A percentile compares a stretch with the other conserved stretches of the same genome.
Evolutionary conservation across 2,329 filamentous ascomycete species (phyloP).

Genomic region (Dichotomopilus funicola): DNA sequence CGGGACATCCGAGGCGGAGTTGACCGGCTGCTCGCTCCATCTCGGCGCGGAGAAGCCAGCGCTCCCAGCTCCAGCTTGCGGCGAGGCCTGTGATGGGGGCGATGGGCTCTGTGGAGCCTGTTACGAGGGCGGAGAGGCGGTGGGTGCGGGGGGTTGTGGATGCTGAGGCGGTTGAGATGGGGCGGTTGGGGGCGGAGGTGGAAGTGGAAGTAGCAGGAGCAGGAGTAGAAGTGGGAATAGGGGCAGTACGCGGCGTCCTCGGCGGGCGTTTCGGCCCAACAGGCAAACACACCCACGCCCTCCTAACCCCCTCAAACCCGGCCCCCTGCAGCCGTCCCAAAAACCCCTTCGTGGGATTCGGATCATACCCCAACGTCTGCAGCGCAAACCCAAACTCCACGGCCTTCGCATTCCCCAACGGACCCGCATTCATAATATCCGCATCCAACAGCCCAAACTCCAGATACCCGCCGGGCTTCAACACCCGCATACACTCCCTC

Average conservation of each 20-base stretch:
- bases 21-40: slow-evolving; percentile 72
- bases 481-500: slow-evolving; percentile 77
- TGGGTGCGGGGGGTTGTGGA: slow-evolving; percentile 37
- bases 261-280: slow-evolving; percentile 53
- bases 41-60: slow-evolving; percentile 85
- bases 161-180: slow-evolving; percentile 7
- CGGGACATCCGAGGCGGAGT: slow-evolving; percentile 36
- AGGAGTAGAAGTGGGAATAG: neutral
- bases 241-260: slow-evolving; percentile 21
- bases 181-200: neutral
- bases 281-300: slow-evolving; percentile 84
- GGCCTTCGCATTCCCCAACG: slow-evolving; percentile 70
- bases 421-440: slow-evolving; percentile 79
- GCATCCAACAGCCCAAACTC: slow-evolving; percentile 89
- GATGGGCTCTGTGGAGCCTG: slow-evolving; percentile 64
- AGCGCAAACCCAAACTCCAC: slow-evolving; percentile 91
- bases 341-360: slow-evolving; percentile 74
- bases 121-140: slow-evolving; percentile 55
- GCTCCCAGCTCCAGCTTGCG: slow-evolving; percentile 90
- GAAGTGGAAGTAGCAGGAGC: neutral
- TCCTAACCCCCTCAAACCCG: slow-evolving; percentile 73
- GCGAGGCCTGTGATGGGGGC: slow-evolving; percentile 74
- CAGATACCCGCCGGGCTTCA: slow-evolving; percentile 88
- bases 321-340: slow-evolving; percentile 65
- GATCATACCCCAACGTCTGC: slow-evolving; percentile 83